Evolutionary conservation across 352 stramenopile genomes (phyloP).

Genomic region (Phytophthora gonapodyides): DNA sequence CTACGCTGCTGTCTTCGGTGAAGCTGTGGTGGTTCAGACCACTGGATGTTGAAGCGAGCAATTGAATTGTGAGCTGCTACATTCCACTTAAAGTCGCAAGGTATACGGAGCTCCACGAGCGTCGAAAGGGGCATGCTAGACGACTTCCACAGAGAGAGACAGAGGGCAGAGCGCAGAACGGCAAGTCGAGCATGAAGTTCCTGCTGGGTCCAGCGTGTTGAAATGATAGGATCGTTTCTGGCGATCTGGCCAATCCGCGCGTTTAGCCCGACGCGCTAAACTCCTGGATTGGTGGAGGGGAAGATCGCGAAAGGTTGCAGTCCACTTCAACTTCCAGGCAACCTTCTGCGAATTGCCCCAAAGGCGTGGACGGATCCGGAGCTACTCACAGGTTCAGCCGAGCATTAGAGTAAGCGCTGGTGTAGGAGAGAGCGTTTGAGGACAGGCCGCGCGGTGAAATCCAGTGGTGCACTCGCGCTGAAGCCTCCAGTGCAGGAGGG

Average conservation of each 20-base stretch:
- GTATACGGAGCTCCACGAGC: conserved; percentile 5
- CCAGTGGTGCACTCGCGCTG: neutral
- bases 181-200: conserved; percentile 9
- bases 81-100: neutral
- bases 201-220: neutral
- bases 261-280: conserved; percentile 13
- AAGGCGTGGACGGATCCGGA: conserved; percentile 15
- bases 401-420: neutral
- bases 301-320: conserved; percentile 26
- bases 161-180: conserved; percentile 9
- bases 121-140: conserved; percentile 4
- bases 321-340: conserved; percentile 26
- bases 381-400: conserved; percentile 29
- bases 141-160: conserved; percentile 15
- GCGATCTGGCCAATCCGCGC: conserved; percentile 6
- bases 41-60: conserved; percentile 14
- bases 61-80: conserved; percentile 31
- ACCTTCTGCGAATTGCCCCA: conserved; percentile 17
- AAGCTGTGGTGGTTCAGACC: neutral
- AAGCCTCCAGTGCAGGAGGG: neutral
- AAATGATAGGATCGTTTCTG: conserved; percentile 6
- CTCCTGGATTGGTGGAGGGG: conserved; percentile 14
- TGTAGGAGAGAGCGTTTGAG: neutral
- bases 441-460: conserved; percentile 11
- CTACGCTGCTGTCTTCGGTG: conserved; percentile 3